Evolutionary conservation across 177 flowering plant genomes (phyloP).

Genomic region (Vitis hybrid): DNA sequence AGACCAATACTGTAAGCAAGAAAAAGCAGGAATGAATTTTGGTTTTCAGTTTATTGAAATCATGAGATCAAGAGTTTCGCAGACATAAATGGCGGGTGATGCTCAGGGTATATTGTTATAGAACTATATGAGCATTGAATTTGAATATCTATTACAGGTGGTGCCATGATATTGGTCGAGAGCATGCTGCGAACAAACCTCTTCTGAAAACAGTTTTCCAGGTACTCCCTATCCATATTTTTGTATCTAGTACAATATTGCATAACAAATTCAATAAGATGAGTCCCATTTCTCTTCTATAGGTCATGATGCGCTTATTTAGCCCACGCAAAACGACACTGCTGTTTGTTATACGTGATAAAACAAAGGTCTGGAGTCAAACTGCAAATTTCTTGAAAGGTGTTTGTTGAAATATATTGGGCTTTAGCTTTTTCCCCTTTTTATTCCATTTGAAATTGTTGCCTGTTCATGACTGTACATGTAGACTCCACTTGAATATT

Average conservation of each 20-base stretch:
- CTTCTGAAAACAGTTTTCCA: constrained; percentile 53
- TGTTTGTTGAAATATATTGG: background rate
- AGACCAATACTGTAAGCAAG: too few relatives aligned
- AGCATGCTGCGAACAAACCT: constrained; percentile 54
- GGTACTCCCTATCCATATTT: constrained; percentile 17
- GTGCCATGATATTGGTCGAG: constrained; percentile 59
- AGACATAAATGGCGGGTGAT: too few relatives aligned
- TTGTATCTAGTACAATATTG: background rate
- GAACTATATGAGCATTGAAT: background rate
- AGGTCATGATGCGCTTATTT: constrained; percentile 52
- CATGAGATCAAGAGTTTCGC: too few relatives aligned
- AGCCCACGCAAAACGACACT: constrained; percentile 49
- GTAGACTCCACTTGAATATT: constrained; percentile 35
- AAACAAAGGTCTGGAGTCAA: constrained; percentile 31
- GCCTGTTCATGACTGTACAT: background rate
- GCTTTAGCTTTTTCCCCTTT: background rate
- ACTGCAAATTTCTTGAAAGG: background rate
- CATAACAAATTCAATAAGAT: background rate
- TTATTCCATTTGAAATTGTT: background rate
- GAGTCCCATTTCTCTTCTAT: background rate
- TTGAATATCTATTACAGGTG: constrained; percentile 27
- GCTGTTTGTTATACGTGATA: constrained; percentile 50
- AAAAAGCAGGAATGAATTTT: too few relatives aligned
- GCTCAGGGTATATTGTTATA: too few relatives aligned
- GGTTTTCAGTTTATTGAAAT: too few relatives aligned